Evolutionary conservation across 2,329 filamentous ascomycete species (phyloP), one percentile per base, ranked within the genome.

Genomic region (Alternaria ventricosa): DNA sequence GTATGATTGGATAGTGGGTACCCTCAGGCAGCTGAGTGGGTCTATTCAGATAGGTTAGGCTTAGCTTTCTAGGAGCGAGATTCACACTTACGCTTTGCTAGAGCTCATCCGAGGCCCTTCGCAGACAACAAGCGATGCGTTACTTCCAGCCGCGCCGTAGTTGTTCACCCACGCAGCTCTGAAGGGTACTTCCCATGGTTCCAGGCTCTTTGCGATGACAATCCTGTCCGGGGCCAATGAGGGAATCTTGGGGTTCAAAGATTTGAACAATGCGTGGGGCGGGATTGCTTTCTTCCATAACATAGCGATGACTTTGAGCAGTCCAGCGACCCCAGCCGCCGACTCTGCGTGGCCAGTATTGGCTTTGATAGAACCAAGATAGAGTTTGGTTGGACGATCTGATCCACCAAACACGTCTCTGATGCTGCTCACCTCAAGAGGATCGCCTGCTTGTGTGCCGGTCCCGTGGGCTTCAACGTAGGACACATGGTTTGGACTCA

Each of bases 281-380:
- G 70, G 64, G 12, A 72, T 67, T 10, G 43, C 44, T 44, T 61
- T 47, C 41, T 72, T 45, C 44, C 63, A 20, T 9, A 71, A 58
- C 67, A 71, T 72, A 6, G 55, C 28, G 7, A 71, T 50, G 6
- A 69, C 56, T 45, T 71, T 73, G 12, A 78, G 61, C 12, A 80
- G 49, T 0, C 70, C 67, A 2, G 74, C 69, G 13, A 79, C 70
- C 0, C 80, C 80, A 0, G 79, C 76, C 0, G 75, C 71, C 0
- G 71, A 66, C 60, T 81, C 80, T 0, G 69, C 66, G 60, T 82
- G 80, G 0, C 80, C 80, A 8, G 81, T 68, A 2, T 70, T 61
- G 3, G 70, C 77, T 53, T 81, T 81, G 23, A 80, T 66, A 15
- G 79, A 79, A 0, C 74, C 75, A 6, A 81, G 20, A 7, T 22